Base-by-base conservation (phyloP, 805 yeast species). In the Starmerella vaccinii region DNA sequence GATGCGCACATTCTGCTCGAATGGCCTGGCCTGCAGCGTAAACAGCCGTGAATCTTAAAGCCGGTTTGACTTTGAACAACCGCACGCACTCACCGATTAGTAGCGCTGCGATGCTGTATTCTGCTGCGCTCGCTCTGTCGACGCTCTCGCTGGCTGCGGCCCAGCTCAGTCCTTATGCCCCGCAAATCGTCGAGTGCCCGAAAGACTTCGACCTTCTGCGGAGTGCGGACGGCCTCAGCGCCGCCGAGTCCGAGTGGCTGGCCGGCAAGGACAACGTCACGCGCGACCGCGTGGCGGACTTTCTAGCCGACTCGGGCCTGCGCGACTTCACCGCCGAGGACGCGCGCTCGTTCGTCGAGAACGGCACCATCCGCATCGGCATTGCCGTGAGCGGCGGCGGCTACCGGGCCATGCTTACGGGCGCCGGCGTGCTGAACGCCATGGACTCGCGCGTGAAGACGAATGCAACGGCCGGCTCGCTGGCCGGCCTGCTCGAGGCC, bases 381-480 rank as follows among this genome's bases (percentile, higher is more conserved):
- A 57, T 76, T 26, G 78, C 83, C 10, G 76, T 78, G 57, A 74
- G 85, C 15, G 95, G 95, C 41, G 95, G 96, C 62, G 95, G 95
- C 3, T 87, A 84, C 65, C 75, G 96, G 54, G 94, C 95, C 30
- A 84, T 87, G 86, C 68, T 87, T 41, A 68, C 74, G 51, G 95
- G 95, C 2, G 95, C 95, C 13, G 95, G 95, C 32, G 78, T 80
- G 63, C 67, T 87, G 19, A 71, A 89, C 1, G 95, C 90, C 1
- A 67, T 84, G 52, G 96, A 87, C 64, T 78, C 79, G 60, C 71
- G 94, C 57, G 81, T 92, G 2, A 6, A 16, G 24, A 66, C 61
- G 8, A 75, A 73, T 50, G 73, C 79, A 13, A 69, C 77, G 10
- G 12, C 27, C 6, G 63, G 68, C 33, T 82, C 84, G 13, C 64